These are phyloP conservation scores for Phallus indusiatus DNA, from an alignment of 768 basidiomycete genomes.

Conservation along the genomic window DNA sequence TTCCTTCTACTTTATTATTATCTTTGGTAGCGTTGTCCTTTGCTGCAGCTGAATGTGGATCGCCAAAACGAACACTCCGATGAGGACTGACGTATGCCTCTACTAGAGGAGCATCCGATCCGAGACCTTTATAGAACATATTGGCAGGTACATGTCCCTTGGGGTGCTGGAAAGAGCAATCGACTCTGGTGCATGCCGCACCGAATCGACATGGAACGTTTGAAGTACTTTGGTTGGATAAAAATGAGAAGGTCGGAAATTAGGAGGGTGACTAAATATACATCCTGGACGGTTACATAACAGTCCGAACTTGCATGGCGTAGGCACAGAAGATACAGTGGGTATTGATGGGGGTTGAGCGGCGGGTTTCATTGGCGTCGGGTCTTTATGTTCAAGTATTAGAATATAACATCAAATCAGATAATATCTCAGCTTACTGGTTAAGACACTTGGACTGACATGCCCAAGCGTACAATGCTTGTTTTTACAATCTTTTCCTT, in stretches of 20 bases:
- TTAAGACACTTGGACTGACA: slow-evolving; percentile 75
- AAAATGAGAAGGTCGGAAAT: slow-evolving; percentile 18
- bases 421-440: slow-evolving; percentile 36
- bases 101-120: slow-evolving; percentile 49
- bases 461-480: slow-evolving; percentile 90
- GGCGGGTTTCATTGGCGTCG: slow-evolving; percentile 26
- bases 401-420: background rate
- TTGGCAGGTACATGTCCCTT: slow-evolving; percentile 73
- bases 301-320: slow-evolving; percentile 60
- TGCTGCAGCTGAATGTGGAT: slow-evolving; percentile 8
- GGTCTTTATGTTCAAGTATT: slow-evolving; percentile 3
- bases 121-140: slow-evolving; percentile 71
- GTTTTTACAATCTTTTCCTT: slow-evolving; percentile 83
- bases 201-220: slow-evolving; percentile 63
- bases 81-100: slow-evolving; percentile 49
- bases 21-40: slow-evolving; percentile 6
- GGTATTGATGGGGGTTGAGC: slow-evolving; percentile 5
- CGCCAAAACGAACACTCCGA: slow-evolving; percentile 53
- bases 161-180: slow-evolving; percentile 89
- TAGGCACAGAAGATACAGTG: slow-evolving; percentile 15
- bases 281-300: slow-evolving; percentile 61
- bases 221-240: background rate
- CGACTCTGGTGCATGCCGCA: slow-evolving; percentile 71
- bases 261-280: slow-evolving; percentile 57
- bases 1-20: slow-evolving; percentile 1